Evolutionary conservation across 2,329 filamentous ascomycete species (phyloP), one percentile per base, ranked within the genome.

Genomic region (Orbilia ellipsospora): DNA sequence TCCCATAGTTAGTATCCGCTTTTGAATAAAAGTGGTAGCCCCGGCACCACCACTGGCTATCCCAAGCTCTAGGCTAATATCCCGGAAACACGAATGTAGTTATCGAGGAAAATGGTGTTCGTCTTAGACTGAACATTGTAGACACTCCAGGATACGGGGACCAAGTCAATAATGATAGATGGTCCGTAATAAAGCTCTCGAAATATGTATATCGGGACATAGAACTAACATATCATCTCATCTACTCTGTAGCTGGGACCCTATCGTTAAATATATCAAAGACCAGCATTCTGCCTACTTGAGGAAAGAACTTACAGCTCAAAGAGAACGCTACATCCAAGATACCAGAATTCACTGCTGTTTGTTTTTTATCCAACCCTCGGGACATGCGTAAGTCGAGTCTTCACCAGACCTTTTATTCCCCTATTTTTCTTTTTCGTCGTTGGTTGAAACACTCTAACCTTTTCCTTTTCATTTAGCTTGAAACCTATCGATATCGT

Each of bases 191-290:
- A 44, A 23, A 18, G n/a, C 28, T 18, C 2, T 52, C 26, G 13
- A 16, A 10, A 23, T n/a, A 10, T 48, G 40, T 48, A n/a, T 16
- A 48, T 12, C 20, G 16, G 31, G 20, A 56, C n/a, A 50, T 28
- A n/a, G n/a, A 63, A 18, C 5, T 28, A 26, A 18, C 16, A 0
- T 75, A 2, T 51, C 26, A n/a, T 51, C 45, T 75, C 78, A 13
- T 1, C 44, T 13, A 15, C 16, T 18, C 23, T 51, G 40, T 66
- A 87, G 85, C 90, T 99, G 95, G 95, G 95, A 99, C 83, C 95
- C 95, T 78, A 99, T 99, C 83, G 94, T 99, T 88, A 99, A 99
- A 88, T 99, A 99, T 86, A 99, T 99, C 88, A 99, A 99, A 88
- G 95, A 99, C 85, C 95, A 99, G 87, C 95, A 99, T 88, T 97